Evolutionary conservation across 2,329 filamentous ascomycete species (phyloP).

Genomic region (Tolypocladium pustulatum): DNA sequence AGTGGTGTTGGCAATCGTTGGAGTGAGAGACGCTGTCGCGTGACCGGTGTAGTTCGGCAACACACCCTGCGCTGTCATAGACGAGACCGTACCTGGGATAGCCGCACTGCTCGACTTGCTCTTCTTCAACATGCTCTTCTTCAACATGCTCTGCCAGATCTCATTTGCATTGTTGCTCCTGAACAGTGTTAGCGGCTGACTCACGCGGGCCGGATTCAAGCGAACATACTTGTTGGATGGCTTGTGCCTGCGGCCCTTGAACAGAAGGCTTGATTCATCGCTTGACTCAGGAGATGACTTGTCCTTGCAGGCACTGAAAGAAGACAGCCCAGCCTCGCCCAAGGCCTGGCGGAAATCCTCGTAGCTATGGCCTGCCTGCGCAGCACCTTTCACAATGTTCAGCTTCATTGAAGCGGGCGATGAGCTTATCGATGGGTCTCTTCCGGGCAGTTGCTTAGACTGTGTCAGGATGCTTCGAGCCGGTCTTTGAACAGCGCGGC

Average conservation of each 20-base stretch:
- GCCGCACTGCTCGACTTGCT: conserved; percentile 36
- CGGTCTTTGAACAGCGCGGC: conserved; percentile 6
- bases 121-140: conserved; percentile 40
- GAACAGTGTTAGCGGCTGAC: conserved; percentile 5
- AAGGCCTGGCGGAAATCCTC: conserved; percentile 17
- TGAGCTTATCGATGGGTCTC: conserved; percentile 10
- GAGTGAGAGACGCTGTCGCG: conserved; percentile 39
- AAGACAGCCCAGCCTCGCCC: conserved; percentile 1
- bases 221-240: conserved; percentile 18
- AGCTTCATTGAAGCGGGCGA: conserved; percentile 10
- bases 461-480: conserved; percentile 18
- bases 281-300: conserved; percentile 17
- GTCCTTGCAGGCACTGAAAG: conserved; percentile 8
- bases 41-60: conserved; percentile 42
- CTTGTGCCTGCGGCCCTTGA: conserved; percentile 23
- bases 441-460: conserved; percentile 19
- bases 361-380: conserved; percentile 14
- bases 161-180: conserved; percentile 31
- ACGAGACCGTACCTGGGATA: conserved; percentile 37
- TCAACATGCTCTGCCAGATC: conserved; percentile 40
- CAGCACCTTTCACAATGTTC: conserved; percentile 11
- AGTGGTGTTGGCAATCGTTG: conserved; percentile 29
- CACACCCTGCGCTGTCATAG: conserved; percentile 42
- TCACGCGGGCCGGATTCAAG: not conserved
- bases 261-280: conserved; percentile 25